Conservation (phyloP, 164 flowering plant species). For the Chimonanthus praecox region DNA sequence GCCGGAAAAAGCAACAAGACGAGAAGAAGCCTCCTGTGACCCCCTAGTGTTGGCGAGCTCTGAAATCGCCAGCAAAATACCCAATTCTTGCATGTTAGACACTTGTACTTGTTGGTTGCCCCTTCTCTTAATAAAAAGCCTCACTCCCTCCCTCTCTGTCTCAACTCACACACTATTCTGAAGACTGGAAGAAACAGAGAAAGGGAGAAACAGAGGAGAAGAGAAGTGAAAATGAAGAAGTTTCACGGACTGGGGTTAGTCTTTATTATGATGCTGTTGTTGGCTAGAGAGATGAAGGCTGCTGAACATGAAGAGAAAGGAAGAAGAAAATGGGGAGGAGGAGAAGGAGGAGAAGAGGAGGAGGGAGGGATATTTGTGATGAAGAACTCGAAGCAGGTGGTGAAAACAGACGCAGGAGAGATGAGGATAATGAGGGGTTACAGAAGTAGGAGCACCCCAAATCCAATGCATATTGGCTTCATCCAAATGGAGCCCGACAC, state of each 20-base stretch:
- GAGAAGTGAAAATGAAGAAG: not conserved
- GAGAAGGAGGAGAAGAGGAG: slow-evolving; percentile 14
- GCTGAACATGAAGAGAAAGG: not conserved
- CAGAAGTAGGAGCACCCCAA: slow-evolving; percentile 17
- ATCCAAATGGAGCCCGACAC: slow-evolving; percentile 76
- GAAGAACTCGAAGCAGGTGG: slow-evolving; percentile 39
- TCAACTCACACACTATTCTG: no score
- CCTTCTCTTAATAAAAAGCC: no score
- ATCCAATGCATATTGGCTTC: slow-evolving; percentile 73
- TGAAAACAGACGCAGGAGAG: slow-evolving; percentile 69
- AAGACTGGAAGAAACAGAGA: not conserved
- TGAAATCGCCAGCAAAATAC: no score
- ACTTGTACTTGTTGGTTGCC: no score
- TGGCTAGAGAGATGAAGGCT: not conserved
- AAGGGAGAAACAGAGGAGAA: not conserved
- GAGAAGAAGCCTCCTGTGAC: no score
- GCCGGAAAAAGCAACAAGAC: no score
- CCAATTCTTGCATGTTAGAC: no score
- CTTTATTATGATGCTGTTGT: not conserved
- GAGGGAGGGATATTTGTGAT: slow-evolving; percentile 40
- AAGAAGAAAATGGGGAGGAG: slow-evolving; percentile 14
- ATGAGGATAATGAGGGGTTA: slow-evolving; percentile 53
- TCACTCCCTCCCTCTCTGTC: no score
- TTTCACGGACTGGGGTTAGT: not conserved
- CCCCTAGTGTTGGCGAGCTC: no score